phyloP scores from a whole-genome alignment of 139 green algal species.

The Zygnema cylindricum region DNA sequence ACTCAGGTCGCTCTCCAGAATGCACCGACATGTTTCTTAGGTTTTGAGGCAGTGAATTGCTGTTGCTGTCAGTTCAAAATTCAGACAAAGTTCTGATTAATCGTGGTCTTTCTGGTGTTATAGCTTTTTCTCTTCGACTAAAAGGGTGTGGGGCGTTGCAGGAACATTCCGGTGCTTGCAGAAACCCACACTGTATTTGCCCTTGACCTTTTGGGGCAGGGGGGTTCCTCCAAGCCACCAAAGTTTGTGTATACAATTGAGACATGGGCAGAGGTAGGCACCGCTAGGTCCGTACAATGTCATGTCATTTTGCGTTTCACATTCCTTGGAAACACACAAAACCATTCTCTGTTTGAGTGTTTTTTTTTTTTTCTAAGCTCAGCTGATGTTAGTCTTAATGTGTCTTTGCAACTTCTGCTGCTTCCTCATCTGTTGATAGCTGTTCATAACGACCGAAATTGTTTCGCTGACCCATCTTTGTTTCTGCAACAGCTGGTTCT shows the following conservation, averaged over 20 bases:
- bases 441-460: background rate
- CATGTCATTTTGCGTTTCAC: too few species aligned
- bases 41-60: background rate
- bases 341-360: too few species aligned
- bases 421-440: background rate
- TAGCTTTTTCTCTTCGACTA: too few species aligned
- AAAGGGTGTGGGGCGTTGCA: conserved; percentile 6
- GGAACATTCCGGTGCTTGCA: conserved; percentile 71
- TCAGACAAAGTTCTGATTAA: background rate
- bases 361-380: too few species aligned
- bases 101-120: background rate
- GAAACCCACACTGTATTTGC: conserved; percentile 75
- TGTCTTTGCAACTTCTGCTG: background rate
- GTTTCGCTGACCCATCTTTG: conserved; percentile 5
- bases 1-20: too few species aligned
- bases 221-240: conserved; percentile 85
- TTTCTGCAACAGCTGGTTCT: conserved; percentile 36
- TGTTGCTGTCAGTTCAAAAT: background rate
- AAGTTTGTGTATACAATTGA: conserved; percentile 64
- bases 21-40: too few species aligned
- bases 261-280: conserved; percentile 59
- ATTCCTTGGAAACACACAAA: too few species aligned
- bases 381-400: background rate
- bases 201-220: conserved; percentile 82
- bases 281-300: too few species aligned